These are phyloP conservation scores for Lactarius hengduanensis DNA, from an alignment of 768 basidiomycete genomes.

Conservation along the genomic window DNA sequence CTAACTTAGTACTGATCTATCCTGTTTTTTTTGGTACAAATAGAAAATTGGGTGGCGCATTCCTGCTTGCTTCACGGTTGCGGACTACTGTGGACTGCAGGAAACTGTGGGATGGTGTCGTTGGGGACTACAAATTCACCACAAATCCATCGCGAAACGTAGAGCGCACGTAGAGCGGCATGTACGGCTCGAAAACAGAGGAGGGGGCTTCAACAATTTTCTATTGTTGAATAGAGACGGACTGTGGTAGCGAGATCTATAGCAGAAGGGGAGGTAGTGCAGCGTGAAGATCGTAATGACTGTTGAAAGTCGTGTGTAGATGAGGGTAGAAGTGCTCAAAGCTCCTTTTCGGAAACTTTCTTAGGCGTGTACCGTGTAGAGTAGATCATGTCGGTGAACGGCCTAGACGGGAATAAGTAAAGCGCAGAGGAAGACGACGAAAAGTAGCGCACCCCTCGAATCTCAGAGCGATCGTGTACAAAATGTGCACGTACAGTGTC, in stretches of 20 bases:
- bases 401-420: constrained; percentile 31
- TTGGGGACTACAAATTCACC: constrained; percentile 40
- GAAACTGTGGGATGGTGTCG: constrained; percentile 71
- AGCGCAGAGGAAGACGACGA: constrained; percentile 35
- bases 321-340: constrained; percentile 23
- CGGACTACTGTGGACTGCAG: constrained; percentile 71
- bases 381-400: constrained; percentile 84
- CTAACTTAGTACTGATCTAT: background rate
- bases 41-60: constrained; percentile 81
- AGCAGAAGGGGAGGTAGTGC: background rate
- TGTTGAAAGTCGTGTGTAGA: constrained; percentile 20
- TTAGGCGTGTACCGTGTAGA: constrained; percentile 46
- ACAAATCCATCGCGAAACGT: constrained; percentile 22
- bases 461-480: constrained; percentile 78
- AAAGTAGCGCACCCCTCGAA: constrained; percentile 77
- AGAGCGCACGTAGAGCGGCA: background rate
- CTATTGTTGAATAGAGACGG: constrained; percentile 16
- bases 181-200: background rate
- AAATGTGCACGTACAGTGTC: constrained; percentile 76
- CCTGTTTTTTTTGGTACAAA: background rate
- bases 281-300: constrained; percentile 1
- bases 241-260: background rate
- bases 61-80: constrained; percentile 74
- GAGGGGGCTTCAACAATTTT: constrained; percentile 3
- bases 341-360: constrained; percentile 32